These are phyloP conservation scores for Pyrenophora seminiperda DNA, from an alignment of 2,329 filamentous ascomycete genomes.

Conservation along the genomic window DNA sequence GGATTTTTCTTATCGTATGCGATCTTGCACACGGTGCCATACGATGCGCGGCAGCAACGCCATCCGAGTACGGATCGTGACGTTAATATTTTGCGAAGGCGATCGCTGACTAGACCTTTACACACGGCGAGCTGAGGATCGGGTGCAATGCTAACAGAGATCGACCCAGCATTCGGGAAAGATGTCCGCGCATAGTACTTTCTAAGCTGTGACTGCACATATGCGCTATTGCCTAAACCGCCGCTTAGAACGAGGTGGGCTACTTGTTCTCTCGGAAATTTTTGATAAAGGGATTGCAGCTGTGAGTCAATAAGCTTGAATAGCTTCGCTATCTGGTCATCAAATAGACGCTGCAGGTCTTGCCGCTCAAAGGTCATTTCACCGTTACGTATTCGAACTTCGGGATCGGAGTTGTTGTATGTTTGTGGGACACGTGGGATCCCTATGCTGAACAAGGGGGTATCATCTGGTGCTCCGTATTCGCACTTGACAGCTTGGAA, in stretches of 20 bases:
- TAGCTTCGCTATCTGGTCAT: slow-evolving; percentile 45
- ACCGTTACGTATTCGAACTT: slow-evolving; percentile 39
- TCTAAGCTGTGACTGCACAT: slow-evolving; percentile 47
- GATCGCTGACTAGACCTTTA: slow-evolving; percentile 59
- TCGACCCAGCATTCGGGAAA: slow-evolving; percentile 30
- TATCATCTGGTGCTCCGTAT: slow-evolving; percentile 46
- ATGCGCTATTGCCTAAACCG: slow-evolving; percentile 51
- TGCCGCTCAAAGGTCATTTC: slow-evolving; percentile 43
- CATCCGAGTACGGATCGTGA: slow-evolving; percentile 52
- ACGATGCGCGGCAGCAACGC: slow-evolving; percentile 47
- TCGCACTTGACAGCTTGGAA: slow-evolving; percentile 52
- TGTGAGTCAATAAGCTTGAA: slow-evolving; percentile 46
- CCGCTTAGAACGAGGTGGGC: slow-evolving; percentile 51
- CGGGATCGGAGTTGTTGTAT: slow-evolving; percentile 40
- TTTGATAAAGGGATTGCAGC: slow-evolving; percentile 35
- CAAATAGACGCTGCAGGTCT: slow-evolving; percentile 44
- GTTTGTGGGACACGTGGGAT: slow-evolving; percentile 42
- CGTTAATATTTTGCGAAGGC: slow-evolving; percentile 55
- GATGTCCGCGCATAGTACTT: slow-evolving; percentile 39
- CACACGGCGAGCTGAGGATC: slow-evolving; percentile 63
- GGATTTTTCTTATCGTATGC: slow-evolving; percentile 44
- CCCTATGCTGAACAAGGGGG: slow-evolving; percentile 43
- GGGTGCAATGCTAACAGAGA: slow-evolving; percentile 46
- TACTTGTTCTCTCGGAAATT: slow-evolving; percentile 37
- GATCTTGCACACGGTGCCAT: slow-evolving; percentile 48